phyloP scores from a whole-genome alignment of 2,329 filamentous ascomycete species.

The Camptophora hylomeconis region DNA sequence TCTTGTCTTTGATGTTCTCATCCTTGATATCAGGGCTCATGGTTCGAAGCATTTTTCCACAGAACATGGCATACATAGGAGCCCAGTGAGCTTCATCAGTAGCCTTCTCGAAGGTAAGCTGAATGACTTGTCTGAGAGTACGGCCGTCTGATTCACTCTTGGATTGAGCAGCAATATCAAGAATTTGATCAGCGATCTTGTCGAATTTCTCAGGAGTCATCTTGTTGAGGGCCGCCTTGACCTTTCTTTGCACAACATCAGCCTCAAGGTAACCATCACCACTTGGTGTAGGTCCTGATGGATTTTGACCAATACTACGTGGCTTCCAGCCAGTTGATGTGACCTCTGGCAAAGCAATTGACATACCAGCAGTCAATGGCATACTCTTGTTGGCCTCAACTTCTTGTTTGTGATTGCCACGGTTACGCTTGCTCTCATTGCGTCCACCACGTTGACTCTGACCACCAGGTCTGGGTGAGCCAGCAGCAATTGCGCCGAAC shows the following conservation, averaged over 20 bases:
- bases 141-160: conserved; percentile 91
- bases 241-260: conserved; percentile 92
- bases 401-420: conserved; percentile 42
- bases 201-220: conserved; percentile 99
- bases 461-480: conserved; percentile 57
- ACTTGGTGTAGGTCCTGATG: conserved; percentile 31
- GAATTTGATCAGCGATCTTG: conserved; percentile 83
- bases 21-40: conserved; percentile 95
- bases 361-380: conserved; percentile 74
- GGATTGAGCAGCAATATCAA: conserved; percentile 83
- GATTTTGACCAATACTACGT: conserved; percentile 48
- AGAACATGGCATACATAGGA: conserved; percentile 97
- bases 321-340: conserved; percentile 84
- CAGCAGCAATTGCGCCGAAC: conserved; percentile 47
- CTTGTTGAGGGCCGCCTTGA: conserved; percentile 97
- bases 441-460: conserved; percentile 45
- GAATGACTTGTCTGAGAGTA: conserved; percentile 92
- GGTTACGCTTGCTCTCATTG: conserved; percentile 36
- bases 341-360: conserved; percentile 65
- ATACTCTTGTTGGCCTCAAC: conserved; percentile 69
- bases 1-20: conserved; percentile 85
- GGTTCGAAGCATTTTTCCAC: conserved; percentile 86
- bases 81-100: conserved; percentile 98
- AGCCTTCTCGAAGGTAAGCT: conserved; percentile 97
- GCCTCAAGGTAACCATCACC: conserved; percentile 60